Evolutionary conservation across 192 early-diverging fungal genomes (phyloP).

Genomic region (Gonapodya prolifera): DNA sequence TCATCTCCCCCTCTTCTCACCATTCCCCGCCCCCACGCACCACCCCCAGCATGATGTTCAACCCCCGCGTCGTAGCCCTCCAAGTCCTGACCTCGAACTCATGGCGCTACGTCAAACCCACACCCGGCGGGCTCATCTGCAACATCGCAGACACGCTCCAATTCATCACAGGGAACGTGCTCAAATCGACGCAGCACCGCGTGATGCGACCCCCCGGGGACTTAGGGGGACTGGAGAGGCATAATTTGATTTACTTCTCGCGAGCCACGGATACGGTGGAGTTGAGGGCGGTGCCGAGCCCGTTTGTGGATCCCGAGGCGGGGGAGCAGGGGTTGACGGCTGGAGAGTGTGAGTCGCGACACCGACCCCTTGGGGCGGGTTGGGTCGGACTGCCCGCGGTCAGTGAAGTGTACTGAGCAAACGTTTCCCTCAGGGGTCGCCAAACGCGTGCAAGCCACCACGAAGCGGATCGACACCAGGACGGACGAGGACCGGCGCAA

Average conservation of each 20-base stretch:
- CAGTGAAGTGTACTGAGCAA: too few relatives aligned
- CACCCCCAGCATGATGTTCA: not conserved
- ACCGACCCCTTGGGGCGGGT: too few relatives aligned
- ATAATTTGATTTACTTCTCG: not conserved
- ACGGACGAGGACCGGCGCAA: too few relatives aligned
- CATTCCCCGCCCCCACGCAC: too few relatives aligned
- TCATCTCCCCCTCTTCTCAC: too few relatives aligned
- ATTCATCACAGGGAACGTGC: not conserved
- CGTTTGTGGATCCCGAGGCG: too few relatives aligned
- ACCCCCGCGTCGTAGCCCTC: not conserved
- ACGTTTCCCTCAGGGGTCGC: too few relatives aligned
- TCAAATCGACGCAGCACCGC: not conserved
- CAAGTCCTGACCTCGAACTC: not conserved
- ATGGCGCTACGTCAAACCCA: not conserved
- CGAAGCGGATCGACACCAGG: too few relatives aligned
- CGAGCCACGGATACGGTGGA: not conserved
- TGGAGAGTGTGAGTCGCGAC: too few relatives aligned
- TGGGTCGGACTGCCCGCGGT: too few relatives aligned
- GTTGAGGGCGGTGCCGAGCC: not conserved
- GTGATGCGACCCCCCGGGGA: not conserved
- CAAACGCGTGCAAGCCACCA: too few relatives aligned
- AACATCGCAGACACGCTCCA: not conserved
- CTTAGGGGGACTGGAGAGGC: not conserved
- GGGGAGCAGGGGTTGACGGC: too few relatives aligned
- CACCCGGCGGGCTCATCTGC: not conserved